phyloP scores from a whole-genome alignment of 805 yeast species.

The Zygosaccharomyces siamensis region DNA sequence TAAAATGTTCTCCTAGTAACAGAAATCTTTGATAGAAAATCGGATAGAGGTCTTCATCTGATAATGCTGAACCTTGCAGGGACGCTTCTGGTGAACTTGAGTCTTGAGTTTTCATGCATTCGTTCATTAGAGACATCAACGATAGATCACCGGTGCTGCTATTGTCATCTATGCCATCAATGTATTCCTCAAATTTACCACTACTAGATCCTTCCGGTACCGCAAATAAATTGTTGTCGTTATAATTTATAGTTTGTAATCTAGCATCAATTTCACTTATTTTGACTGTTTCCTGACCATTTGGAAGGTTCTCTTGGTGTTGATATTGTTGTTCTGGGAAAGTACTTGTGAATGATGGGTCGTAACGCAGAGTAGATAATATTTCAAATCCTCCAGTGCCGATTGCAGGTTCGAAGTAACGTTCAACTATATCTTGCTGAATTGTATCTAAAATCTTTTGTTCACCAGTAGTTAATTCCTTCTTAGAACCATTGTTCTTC shows the following conservation, averaged over 20 bases:
- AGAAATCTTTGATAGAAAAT: conserved; percentile 43
- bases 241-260: conserved; percentile 9
- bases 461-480: conserved; percentile 15
- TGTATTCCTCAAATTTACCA: conserved; percentile 18
- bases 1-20: conserved; percentile 58
- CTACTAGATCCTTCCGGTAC: conserved; percentile 8
- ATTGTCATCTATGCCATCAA: conserved; percentile 16
- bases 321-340: conserved; percentile 2
- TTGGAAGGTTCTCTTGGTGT: neutral
- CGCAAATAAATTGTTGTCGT: conserved; percentile 6
- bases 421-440: conserved; percentile 18
- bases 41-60: conserved; percentile 11
- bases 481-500: conserved; percentile 6
- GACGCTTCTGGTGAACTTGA: conserved; percentile 18
- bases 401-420: conserved; percentile 15
- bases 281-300: neutral
- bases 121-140: conserved; percentile 8
- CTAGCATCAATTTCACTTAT: conserved; percentile 20
- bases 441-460: conserved; percentile 16
- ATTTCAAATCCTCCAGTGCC: conserved; percentile 44
- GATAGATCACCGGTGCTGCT: conserved; percentile 9
- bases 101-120: conserved; percentile 8
- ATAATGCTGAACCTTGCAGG: neutral
- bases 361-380: conserved; percentile 70
- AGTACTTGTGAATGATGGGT: conserved; percentile 44